Evolutionary conservation across 2,329 filamentous ascomycete genomes (phyloP).

Genomic region (Teratosphaeria nubilosa): DNA sequence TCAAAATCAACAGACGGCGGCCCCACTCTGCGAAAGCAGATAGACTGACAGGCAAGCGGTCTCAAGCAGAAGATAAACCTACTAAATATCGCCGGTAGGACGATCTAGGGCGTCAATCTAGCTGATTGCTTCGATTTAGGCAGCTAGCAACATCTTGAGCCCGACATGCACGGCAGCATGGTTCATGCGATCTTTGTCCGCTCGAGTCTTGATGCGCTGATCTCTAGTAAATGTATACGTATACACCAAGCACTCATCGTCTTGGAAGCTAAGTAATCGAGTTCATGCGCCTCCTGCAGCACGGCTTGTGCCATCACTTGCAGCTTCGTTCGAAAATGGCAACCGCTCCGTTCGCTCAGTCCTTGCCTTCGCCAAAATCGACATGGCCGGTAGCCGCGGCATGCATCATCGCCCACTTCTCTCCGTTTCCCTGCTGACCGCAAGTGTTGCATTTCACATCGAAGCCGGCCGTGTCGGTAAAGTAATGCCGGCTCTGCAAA

Average conservation of each 20-base stretch:
- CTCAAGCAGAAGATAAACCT: neutral
- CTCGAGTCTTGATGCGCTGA: neutral
- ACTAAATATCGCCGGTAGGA: neutral
- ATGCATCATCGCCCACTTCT: constrained; percentile 53
- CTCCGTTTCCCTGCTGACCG: constrained; percentile 56
- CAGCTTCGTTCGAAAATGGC: too few species aligned
- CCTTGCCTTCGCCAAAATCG: constrained; percentile 38
- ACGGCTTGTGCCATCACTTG: too few species aligned
- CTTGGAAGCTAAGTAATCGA: neutral
- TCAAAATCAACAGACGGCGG: neutral
- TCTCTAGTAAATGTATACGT: neutral
- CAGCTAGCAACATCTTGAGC: neutral
- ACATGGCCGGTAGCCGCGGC: constrained; percentile 51
- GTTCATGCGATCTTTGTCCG: neutral
- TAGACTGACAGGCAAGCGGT: neutral
- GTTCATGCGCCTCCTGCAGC: neutral
- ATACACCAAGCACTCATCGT: neutral
- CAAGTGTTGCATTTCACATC: constrained; percentile 68
- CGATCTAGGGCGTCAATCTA: too few species aligned
- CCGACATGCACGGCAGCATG: neutral
- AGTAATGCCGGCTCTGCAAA: constrained; percentile 68
- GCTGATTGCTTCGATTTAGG: neutral
- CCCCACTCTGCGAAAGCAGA: neutral
- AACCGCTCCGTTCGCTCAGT: neutral
- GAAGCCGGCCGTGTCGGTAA: constrained; percentile 76